Evolutionary conservation across 2,329 filamentous ascomycete species (phyloP).

Genomic region (Penicillium sp.): DNA sequence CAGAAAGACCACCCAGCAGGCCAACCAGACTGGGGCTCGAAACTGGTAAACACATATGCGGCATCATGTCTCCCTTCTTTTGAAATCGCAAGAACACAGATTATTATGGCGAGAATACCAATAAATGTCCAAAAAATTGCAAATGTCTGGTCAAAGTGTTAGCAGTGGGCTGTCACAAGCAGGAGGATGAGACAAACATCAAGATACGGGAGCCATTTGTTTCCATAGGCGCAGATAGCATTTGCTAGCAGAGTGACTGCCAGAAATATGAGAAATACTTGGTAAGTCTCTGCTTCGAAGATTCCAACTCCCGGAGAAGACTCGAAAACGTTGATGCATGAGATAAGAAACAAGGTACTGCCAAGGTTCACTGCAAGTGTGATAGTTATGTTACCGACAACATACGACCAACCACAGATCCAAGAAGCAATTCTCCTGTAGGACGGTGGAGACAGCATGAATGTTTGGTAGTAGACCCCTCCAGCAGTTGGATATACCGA

Average conservation of each 20-base stretch:
- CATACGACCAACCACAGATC: conserved; percentile 70
- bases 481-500: conserved; percentile 66
- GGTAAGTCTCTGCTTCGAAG: conserved; percentile 52
- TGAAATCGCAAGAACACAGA: conserved; percentile 68
- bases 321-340: conserved; percentile 57
- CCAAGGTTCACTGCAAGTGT: conserved; percentile 73
- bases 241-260: conserved; percentile 63
- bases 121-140: conserved; percentile 69
- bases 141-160: conserved; percentile 61
- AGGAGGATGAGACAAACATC: conserved; percentile 57
- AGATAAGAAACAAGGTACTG: conserved; percentile 54
- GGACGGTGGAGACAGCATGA: conserved; percentile 63
- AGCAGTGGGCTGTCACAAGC: conserved; percentile 50
- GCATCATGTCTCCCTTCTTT: conserved; percentile 65
- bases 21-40: conserved; percentile 70
- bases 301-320: conserved; percentile 48
- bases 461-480: conserved; percentile 68
- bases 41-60: conserved; percentile 55
- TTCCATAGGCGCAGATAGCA: conserved; percentile 51
- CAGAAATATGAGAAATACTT: conserved; percentile 69
- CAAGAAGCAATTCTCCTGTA: conserved; percentile 67
- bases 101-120: conserved; percentile 62
- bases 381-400: conserved; percentile 77
- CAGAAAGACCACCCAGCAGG: conserved; percentile 69
- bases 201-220: conserved; percentile 56